Base-by-base conservation (phyloP, 495 filamentous ascomycete genomes). In the Aspergillus nidulans region DNA sequence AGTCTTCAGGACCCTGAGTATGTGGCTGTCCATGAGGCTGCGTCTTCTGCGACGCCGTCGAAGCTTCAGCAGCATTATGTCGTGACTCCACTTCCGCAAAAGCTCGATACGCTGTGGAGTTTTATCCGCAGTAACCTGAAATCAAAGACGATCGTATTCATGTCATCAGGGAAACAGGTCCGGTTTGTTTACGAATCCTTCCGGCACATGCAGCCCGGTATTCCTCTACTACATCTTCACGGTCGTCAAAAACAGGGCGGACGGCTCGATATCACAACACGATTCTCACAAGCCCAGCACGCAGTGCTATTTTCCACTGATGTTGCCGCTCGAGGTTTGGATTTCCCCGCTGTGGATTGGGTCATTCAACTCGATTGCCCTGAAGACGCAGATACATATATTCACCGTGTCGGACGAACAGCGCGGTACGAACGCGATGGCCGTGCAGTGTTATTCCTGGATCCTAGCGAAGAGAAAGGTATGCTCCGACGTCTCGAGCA, bases 331-430 rank as follows among this genome's bases (percentile, higher is more conserved):
- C 81, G 94, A 60, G 94, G 94, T 50, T 78, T 98, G 8, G 94
- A 98, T 66, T 97, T 98, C 66, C 94, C 94, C 0, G 89, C 91
- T 12, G 92, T 98, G 1, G 94, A 97, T 67, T 98, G 94, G 91
- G 94, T 98, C 9, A 85, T 97, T 42, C 94, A 98, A 64, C 70
- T 90, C 24, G 94, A 98, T 67, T 95, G 90, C 56, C 94, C 94
- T 0, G 94, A 98, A 70, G 94, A 98, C 69, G 88, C 87, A 1
- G 94, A 96, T 57, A 97, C 94, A 0, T 98, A 98, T 58, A 98
- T 98, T 58, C 94, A 98, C 68, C 85, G 94, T 48, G 95, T 97
- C 12, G 94, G 94, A 15, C 84, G 94, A 15, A 99, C 94, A 21
- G 94, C 94, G 2, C 83, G 94, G n/a, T 96, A 91, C 67, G 89